Conservation (phyloP, 805 yeast species). For the Candida sphagnicola region DNA sequence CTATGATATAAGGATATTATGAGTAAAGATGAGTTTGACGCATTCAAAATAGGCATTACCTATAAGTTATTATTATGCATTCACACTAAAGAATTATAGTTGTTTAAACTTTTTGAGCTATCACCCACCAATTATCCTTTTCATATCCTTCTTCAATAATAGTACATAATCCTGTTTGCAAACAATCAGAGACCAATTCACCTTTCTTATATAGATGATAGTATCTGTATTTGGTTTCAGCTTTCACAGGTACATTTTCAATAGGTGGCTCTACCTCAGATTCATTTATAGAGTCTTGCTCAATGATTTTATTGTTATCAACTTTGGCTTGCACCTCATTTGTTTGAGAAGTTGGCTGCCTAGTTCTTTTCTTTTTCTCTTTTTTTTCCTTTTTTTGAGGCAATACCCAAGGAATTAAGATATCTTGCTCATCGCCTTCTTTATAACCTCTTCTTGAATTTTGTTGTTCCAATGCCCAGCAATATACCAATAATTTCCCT, state of each 20-base stretch:
- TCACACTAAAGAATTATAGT: no score
- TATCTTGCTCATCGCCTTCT: conserved; percentile 89
- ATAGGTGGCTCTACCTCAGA: conserved; percentile 5
- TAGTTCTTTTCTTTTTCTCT: conserved; percentile 16
- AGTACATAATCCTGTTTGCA: conserved; percentile 60
- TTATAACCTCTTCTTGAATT: conserved; percentile 85
- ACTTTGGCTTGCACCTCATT: no score
- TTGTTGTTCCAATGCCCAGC: conserved; percentile 96
- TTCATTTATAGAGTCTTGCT: conserved; percentile 12
- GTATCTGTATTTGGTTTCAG: conserved; percentile 69
- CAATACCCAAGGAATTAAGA: conserved; percentile 93
- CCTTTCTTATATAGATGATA: conserved; percentile 86
- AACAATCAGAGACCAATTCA: conserved; percentile 71
- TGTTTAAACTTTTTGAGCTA: conserved; percentile 16
- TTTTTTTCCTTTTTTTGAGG: conserved; percentile 44
- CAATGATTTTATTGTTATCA: conserved; percentile 15
- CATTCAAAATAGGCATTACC: no score
- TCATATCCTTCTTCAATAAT: conserved; percentile 80
- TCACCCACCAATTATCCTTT: conserved; percentile 88
- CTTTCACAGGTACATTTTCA: conserved; percentile 9
- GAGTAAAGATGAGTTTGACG: no score
- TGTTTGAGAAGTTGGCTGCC: no score
- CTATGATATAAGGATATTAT: no score
- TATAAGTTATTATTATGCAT: no score
- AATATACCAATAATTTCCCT: conserved; percentile 78